Conservation (phyloP, 179 eudicot species). For the Patellifolia procumbens region DNA sequence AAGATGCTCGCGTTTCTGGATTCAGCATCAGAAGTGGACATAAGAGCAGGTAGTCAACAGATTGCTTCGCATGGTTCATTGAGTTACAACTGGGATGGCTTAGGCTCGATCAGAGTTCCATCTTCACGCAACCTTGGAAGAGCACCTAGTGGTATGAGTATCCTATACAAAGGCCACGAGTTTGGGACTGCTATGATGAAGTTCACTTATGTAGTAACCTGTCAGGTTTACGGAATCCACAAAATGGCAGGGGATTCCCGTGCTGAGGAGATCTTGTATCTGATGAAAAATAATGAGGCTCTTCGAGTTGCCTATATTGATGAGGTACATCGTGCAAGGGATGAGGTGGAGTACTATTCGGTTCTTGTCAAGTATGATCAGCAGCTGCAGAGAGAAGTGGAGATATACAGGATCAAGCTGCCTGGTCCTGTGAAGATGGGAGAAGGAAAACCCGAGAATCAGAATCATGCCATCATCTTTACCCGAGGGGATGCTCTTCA, state of each 20-base stretch:
- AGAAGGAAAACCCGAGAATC: conserved; percentile 97
- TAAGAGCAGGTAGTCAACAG: conserved; percentile 57
- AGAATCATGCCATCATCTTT: conserved; percentile 92
- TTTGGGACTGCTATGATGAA: conserved; percentile 83
- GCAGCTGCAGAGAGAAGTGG: conserved; percentile 67
- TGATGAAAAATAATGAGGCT: conserved; percentile 95
- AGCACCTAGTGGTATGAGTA: conserved; percentile 57
- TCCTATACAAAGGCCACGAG: conserved; percentile 68
- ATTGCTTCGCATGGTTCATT: conserved; percentile 51
- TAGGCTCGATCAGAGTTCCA: conserved; percentile 31
- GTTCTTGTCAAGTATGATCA: conserved; percentile 94
- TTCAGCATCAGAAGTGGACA: conserved; percentile 84
- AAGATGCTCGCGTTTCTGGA: conserved; percentile 90
- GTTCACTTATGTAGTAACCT: conserved; percentile 85
- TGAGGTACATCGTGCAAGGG: conserved; percentile 62
- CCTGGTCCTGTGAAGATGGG: conserved; percentile 94
- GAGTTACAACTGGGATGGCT: conserved; percentile 38
- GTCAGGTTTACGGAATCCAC: conserved; percentile 86
- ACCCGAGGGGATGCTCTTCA: conserved; percentile 96
- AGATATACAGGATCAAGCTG: conserved; percentile 74
- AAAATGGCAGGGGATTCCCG: conserved; percentile 66
- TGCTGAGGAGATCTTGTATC: conserved; percentile 76
- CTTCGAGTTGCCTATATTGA: conserved; percentile 99
- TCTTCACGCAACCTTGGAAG: conserved; percentile 44
- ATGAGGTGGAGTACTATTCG: conserved; percentile 66